A percentile compares a stretch with the other conserved stretches of the same genome.
Conservation (phyloP, 2,329 filamentous ascomycete species). For the Neoarthrinium moseri region DNA sequence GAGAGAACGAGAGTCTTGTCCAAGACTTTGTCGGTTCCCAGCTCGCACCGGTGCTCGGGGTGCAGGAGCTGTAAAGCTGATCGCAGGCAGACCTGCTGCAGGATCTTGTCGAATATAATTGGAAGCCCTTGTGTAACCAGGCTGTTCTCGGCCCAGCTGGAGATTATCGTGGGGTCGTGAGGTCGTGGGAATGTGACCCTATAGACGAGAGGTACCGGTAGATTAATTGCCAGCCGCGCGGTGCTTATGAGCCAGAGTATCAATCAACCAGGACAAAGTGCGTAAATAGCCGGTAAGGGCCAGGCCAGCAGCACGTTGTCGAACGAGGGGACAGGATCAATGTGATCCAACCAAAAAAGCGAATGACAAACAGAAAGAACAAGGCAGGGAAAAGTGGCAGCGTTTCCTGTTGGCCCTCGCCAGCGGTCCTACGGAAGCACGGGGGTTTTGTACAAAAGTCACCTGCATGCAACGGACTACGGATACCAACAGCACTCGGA, state of each 20-base stretch:
- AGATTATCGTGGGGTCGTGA: neutral
- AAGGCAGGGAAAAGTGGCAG: slow-evolving; percentile 5
- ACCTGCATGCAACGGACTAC: slow-evolving; percentile 8
- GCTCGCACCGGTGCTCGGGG: neutral
- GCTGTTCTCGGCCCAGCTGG: neutral
- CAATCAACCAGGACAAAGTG: slow-evolving; percentile 14
- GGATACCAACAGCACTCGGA: slow-evolving; percentile 12
- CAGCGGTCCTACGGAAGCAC: slow-evolving; percentile 1
- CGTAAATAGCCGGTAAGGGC: slow-evolving; percentile 27
- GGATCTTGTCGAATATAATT: slow-evolving; percentile 7
- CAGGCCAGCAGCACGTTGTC: slow-evolving; percentile 19
- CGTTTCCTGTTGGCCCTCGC: neutral
- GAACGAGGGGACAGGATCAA: slow-evolving; percentile 18
- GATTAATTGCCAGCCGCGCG: slow-evolving; percentile 24
- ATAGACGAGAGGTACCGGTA: neutral
- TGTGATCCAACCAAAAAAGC: slow-evolving; percentile 14
- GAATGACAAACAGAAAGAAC: slow-evolving; percentile 10
- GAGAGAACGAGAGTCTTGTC: too few relatives aligned
- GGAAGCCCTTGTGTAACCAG: neutral
- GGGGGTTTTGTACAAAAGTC: slow-evolving; percentile 12
- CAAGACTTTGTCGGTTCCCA: too few relatives aligned
- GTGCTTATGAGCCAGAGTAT: slow-evolving; percentile 20
- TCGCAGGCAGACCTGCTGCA: slow-evolving; percentile 6
- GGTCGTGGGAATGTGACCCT: neutral
- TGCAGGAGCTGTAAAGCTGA: neutral